These are phyloP conservation scores for Heliosperma pusillum DNA, from an alignment of 148 eudicot genomes.

Conservation along the genomic window DNA sequence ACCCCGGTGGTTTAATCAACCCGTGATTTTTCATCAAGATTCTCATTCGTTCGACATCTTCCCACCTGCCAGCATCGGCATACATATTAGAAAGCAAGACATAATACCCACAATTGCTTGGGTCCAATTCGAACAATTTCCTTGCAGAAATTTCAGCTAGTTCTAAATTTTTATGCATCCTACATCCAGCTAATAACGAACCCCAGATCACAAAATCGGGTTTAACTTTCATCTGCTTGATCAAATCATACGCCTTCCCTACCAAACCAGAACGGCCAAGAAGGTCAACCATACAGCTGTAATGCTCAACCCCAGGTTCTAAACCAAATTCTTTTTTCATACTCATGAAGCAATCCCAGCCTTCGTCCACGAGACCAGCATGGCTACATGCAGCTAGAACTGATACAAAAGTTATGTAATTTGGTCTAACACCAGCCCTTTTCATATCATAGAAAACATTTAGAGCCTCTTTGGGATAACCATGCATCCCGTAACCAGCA, in stretches of 20 bases:
- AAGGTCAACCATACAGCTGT: conserved; percentile 80
- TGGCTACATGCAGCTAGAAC: conserved; percentile 74
- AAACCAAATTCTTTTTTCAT: conserved; percentile 48
- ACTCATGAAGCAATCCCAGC: conserved; percentile 45
- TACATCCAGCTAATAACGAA: conserved; percentile 61
- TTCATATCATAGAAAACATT: conserved; percentile 56
- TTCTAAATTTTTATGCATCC: conserved; percentile 61
- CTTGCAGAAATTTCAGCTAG: conserved; percentile 57
- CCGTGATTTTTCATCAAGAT: conserved; percentile 48
- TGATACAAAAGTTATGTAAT: conserved; percentile 56
- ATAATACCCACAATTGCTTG: conserved; percentile 58
- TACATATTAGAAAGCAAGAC: conserved; percentile 68
- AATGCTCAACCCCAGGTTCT: conserved; percentile 60
- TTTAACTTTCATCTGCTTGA: conserved; percentile 50
- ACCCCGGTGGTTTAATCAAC: conserved; percentile 58
- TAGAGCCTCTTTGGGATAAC: conserved; percentile 58
- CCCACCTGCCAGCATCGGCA: conserved; percentile 77
- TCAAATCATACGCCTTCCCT: conserved; percentile 45
- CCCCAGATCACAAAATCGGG: conserved; percentile 73
- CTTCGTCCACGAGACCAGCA: conserved; percentile 68
- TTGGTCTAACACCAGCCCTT: conserved; percentile 45
- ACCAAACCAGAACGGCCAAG: conserved; percentile 59
- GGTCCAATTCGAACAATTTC: conserved; percentile 54
- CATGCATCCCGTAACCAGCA: conserved; percentile 74
- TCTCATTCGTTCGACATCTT: conserved; percentile 56